phyloP scores from a whole-genome alignment of 2,329 filamentous ascomycete genomes.

The Nemania abortiva region DNA sequence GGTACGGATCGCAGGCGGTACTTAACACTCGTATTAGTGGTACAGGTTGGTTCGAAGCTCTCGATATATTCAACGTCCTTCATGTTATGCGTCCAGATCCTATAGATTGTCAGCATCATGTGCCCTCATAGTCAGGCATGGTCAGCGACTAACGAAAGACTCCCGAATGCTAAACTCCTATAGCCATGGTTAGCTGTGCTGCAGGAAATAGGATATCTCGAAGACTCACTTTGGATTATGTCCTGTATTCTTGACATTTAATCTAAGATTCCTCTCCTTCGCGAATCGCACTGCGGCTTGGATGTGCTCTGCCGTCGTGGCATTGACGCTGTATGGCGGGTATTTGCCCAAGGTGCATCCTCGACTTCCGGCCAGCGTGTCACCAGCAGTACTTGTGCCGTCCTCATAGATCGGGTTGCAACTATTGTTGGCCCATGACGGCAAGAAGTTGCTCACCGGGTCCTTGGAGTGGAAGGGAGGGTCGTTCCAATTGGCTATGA shows the following conservation, averaged over 20 bases:
- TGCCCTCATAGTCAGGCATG: not conserved
- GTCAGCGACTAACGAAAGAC: not conserved
- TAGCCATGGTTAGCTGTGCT: not conserved
- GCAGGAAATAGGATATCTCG: no score
- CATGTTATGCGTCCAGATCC: slow-evolving; percentile 10
- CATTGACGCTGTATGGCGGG: slow-evolving; percentile 7
- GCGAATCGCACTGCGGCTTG: slow-evolving; percentile 12
- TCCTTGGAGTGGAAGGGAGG: not conserved
- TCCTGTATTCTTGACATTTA: slow-evolving; percentile 9
- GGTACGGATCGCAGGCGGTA: no score
- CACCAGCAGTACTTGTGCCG: slow-evolving; percentile 4
- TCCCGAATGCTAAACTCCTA: slow-evolving; percentile 3
- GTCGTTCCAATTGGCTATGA: not conserved
- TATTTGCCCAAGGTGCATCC: not conserved
- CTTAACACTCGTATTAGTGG: no score
- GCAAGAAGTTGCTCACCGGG: not conserved
- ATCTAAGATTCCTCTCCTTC: not conserved
- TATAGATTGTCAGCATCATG: not conserved
- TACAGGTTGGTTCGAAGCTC: not conserved
- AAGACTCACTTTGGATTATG: not conserved
- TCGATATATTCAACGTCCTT: not conserved
- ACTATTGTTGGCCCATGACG: slow-evolving; percentile 1
- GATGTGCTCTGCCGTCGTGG: not conserved
- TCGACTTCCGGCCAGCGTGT: not conserved
- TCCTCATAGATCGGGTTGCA: slow-evolving; percentile 10